Evolutionary conservation across 2,329 filamentous ascomycete genomes (phyloP).

Genomic region (Fusarium domesticum): DNA sequence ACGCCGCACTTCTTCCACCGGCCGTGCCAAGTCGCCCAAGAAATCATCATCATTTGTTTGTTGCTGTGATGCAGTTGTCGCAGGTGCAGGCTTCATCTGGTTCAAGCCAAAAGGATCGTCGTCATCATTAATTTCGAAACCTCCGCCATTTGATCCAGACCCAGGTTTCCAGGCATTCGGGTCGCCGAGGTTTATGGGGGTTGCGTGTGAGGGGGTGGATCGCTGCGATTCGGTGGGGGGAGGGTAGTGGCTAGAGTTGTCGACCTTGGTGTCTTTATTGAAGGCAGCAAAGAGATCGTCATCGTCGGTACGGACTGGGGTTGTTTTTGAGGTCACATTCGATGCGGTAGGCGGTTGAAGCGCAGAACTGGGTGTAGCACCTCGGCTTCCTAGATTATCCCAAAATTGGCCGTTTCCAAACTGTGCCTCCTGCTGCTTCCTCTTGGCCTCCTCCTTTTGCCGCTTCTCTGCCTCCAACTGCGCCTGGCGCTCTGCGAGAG

Average conservation of each 20-base stretch:
- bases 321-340: slow-evolving; percentile 11
- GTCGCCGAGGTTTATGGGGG: slow-evolving; percentile 50
- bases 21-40: slow-evolving; percentile 61
- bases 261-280: slow-evolving; percentile 62
- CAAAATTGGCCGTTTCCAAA: slow-evolving; percentile 77
- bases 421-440: slow-evolving; percentile 68
- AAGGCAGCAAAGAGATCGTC: slow-evolving; percentile 68
- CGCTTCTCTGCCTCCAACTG: slow-evolving; percentile 63
- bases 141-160: slow-evolving; percentile 29
- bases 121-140: slow-evolving; percentile 59
- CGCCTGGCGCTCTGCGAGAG: slow-evolving; percentile 73
- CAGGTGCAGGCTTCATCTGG: slow-evolving; percentile 50
- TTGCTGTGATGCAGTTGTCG: slow-evolving; percentile 25
- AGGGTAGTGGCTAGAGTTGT: slow-evolving; percentile 63
- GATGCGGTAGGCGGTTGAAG: slow-evolving; percentile 19
- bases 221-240: slow-evolving; percentile 44
- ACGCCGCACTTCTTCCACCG: slow-evolving; percentile 60
- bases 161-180: slow-evolving; percentile 50
- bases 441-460: slow-evolving; percentile 71
- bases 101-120: slow-evolving; percentile 86
- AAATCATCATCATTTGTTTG: slow-evolving; percentile 59
- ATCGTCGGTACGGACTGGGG: slow-evolving; percentile 39
- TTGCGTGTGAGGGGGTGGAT: slow-evolving; percentile 44
- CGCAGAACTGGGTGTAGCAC: slow-evolving; percentile 39
- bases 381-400: slow-evolving; percentile 64